Evolutionary conservation across 2,329 filamentous ascomycete species (phyloP), one percentile per base, ranked within the genome.

Genomic region (Nemania diffusa): DNA sequence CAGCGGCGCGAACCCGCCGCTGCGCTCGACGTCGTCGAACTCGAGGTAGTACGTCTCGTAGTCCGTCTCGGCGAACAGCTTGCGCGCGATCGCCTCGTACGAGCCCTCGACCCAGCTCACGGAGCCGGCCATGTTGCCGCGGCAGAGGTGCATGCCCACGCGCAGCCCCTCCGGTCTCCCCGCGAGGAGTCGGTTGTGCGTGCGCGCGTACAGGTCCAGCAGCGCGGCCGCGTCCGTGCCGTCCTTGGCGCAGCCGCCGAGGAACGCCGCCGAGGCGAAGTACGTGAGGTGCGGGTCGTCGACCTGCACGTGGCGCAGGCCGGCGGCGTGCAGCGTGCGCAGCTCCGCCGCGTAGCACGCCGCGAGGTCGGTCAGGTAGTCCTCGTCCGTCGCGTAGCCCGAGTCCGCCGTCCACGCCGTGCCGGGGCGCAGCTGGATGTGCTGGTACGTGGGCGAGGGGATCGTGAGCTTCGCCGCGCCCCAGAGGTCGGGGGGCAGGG

Each of bases 391-490:
- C 17, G 75, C 70, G 68, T 88, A 87, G 42, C 84, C 82, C 1
- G 83, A 81, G 63, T 82, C 82, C 5, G 65, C 29, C 1, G 73
- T 76, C 68, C 84, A 88, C 27, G 85, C 85, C 60, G 79, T 78
- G 57, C 85, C 84, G 64, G 84, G 82, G 72, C 82, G 84, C 71
- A 87, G 85, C 42, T 89, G 84, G 74, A 91, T 82, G 75, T 91
- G 89, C 75, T 90, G 90, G 84, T 88, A 90, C 72, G 85, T 85
- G 0, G 87, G 87, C 1, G 87, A 84, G 20, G 87, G 85, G 51
- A 91, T 75, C 1, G 88, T 90, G 65, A 90, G 81, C 79, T 91
- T 90, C 73, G 89, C 84, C 71, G 89, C 86, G 60, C 84, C 83
- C 78, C 87, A 86, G 62, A 88, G 79, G 44, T 87, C 83, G 53